phyloP scores from a whole-genome alignment of 23 red algal genomes.

The Gracilaria domingensis region DNA sequence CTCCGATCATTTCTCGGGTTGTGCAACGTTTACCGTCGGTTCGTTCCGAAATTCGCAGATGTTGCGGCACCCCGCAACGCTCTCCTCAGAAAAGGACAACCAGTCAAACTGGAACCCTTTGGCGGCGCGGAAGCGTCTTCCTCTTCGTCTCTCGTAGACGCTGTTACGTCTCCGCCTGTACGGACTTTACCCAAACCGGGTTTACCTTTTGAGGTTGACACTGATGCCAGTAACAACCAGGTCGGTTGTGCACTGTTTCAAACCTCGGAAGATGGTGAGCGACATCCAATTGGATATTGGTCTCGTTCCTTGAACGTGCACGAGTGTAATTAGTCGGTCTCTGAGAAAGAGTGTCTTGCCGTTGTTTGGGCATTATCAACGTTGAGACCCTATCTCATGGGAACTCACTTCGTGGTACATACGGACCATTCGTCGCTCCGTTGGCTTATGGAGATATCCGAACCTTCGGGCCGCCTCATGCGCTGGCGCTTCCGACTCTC shows the following conservation, averaged over 20 bases:
- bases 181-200: too few relatives aligned
- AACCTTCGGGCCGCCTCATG: too few relatives aligned
- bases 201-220: too few relatives aligned
- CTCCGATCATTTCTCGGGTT: constrained; percentile 14
- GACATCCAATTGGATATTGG: constrained; percentile 33
- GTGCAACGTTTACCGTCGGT: background rate
- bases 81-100: background rate
- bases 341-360: constrained; percentile 31
- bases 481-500: too few relatives aligned
- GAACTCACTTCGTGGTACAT: background rate
- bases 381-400: constrained; percentile 19
- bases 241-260: constrained; percentile 22
- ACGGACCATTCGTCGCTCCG: constrained; percentile 19
- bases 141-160: background rate
- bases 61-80: constrained; percentile 9
- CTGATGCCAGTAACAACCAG: background rate
- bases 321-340: constrained; percentile 11
- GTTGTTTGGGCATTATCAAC: constrained; percentile 37
- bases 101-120: background rate
- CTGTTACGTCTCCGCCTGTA: background rate
- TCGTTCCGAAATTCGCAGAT: constrained; percentile 29
- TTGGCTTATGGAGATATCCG: constrained; percentile 4
- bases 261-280: background rate
- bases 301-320: background rate
- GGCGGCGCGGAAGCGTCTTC: background rate